Evolutionary conservation across 2,329 filamentous ascomycete species (phyloP), one percentile per base, ranked within the genome.

Genomic region (Fusarium foetens): DNA sequence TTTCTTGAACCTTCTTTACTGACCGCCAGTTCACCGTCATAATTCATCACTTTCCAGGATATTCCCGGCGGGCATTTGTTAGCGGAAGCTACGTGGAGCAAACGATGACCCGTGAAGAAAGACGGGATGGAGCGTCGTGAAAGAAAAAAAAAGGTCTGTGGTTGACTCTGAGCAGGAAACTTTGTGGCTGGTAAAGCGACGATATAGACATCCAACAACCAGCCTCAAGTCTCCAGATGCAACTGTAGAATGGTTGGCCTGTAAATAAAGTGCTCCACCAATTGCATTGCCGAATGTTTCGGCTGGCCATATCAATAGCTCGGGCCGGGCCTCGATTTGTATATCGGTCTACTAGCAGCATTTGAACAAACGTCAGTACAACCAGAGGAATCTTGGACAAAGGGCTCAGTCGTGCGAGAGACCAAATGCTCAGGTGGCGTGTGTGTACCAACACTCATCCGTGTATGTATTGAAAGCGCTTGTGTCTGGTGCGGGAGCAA

Each of bases 11-110:
- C 55, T 48, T 54, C 27, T 68, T 67, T 66, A 64, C 76, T 86
- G 84, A 86, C 84, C 84, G 84, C 84, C 84, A 86, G 82, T 86
- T 86, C 82, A 81, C 82, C 80, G 78, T 48, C 55, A 46, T 54
- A 59, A 62, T 57, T 46, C 41, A 64, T 43, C 29, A 45, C 53
- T 59, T 58, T 66, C 61, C 71, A 76, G 71, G 75, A 66, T 76
- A 62, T 76, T 67, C 75, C 75, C 52, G 58, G 72, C 66, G 68
- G 48, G 57, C 53, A 38, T 59, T 59, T 52, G 61, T 67, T 71
- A 73, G 70, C 54, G 60, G 71, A 60, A 67, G 61, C 59, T 66
- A 66, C 72, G 72, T 76, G 74, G 70, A 72, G 68, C 64, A 72
- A 71, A 66, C 59, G 33, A 53, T 48, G 38, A 61, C 69, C 66